A percentile compares a stretch with the other conserved stretches of the same genome.
Conservation (phyloP, 805 yeast species). For the Lachancea nothofagi region DNA sequence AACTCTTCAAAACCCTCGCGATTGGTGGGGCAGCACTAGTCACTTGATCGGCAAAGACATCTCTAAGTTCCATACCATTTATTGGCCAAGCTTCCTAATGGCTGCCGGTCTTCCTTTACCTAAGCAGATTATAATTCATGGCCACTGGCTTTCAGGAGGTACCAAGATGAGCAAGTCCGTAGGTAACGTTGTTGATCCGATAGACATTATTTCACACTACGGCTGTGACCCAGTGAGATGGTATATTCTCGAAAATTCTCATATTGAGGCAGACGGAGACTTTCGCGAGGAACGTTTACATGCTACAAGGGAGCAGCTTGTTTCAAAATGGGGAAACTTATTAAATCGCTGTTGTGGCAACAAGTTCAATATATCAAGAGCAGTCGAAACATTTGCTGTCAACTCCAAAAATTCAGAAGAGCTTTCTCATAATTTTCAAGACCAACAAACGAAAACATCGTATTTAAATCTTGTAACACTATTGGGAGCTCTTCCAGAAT, state of each 20-base stretch:
- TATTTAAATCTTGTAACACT: conserved; percentile 27
- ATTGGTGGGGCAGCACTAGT: conserved; percentile 40
- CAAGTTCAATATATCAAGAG: conserved; percentile 52
- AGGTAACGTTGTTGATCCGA: conserved; percentile 93
- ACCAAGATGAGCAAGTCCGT: conserved; percentile 88
- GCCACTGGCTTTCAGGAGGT: conserved; percentile 91
- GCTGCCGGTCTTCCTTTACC: conserved; percentile 77
- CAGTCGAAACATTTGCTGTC: conserved; percentile 30
- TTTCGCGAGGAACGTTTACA: conserved; percentile 56
- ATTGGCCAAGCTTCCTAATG: conserved; percentile 89
- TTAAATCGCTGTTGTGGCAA: conserved; percentile 67
- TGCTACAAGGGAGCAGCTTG: conserved; percentile 54
- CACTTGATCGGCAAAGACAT: conserved; percentile 94
- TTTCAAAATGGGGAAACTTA: conserved; percentile 80
- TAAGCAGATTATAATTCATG: conserved; percentile 73
- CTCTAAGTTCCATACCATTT: conserved; percentile 77
- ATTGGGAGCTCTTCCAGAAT: conserved; percentile 34
- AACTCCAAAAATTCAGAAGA: conserved; percentile 11
- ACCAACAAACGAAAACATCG: conserved; percentile 15
- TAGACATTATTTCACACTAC: conserved; percentile 52
- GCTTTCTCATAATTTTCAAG: conserved; percentile 16
- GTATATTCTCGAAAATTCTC: conserved; percentile 70
- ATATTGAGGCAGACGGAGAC: conserved; percentile 72
- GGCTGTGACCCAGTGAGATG: conserved; percentile 73
- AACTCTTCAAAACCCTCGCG: conserved; percentile 9